phyloP scores from a whole-genome alignment of 1,284 basidiomycete genomes.

The Schizophyllum amplum region DNA sequence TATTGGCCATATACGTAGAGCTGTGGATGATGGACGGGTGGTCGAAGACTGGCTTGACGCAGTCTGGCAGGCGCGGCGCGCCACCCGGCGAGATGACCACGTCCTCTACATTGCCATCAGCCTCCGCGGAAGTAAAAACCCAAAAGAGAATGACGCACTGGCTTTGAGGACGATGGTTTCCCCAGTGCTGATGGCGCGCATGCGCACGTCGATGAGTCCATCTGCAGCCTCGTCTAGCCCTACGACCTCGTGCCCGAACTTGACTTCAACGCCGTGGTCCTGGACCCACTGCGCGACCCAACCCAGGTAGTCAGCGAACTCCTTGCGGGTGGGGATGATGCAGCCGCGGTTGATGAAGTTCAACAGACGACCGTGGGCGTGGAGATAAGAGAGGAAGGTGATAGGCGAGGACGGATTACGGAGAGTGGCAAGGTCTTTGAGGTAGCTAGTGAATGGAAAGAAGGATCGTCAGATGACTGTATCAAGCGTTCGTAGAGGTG shows the following conservation, averaged over 20 bases:
- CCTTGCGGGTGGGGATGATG: conserved; percentile 88
- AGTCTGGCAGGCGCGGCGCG: conserved; percentile 33
- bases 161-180: conserved; percentile 25
- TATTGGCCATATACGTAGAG: conserved; percentile 34
- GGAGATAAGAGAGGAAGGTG: conserved; percentile 50
- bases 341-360: conserved; percentile 80
- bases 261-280: conserved; percentile 33
- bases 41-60: conserved; percentile 24
- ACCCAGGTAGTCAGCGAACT: conserved; percentile 49
- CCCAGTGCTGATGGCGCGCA: conserved; percentile 27
- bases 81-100: conserved; percentile 47
- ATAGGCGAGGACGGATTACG: conserved; percentile 47
- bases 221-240: conserved; percentile 26
- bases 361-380: conserved; percentile 40
- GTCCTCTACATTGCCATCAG: conserved; percentile 25
- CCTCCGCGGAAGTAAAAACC: conserved; percentile 5
- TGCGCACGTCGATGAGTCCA: conserved; percentile 31
- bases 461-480: not conserved
- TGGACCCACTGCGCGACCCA: conserved; percentile 44
- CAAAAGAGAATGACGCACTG: conserved; percentile 25
- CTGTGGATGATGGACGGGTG: conserved; percentile 37
- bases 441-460: conserved; percentile 32
- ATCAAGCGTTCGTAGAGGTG: conserved; percentile 15
- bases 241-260: conserved; percentile 43
- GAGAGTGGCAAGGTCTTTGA: conserved; percentile 54